Conservation (phyloP, 352 stramenopile genomes). For the Phytophthora aleatoria region DNA sequence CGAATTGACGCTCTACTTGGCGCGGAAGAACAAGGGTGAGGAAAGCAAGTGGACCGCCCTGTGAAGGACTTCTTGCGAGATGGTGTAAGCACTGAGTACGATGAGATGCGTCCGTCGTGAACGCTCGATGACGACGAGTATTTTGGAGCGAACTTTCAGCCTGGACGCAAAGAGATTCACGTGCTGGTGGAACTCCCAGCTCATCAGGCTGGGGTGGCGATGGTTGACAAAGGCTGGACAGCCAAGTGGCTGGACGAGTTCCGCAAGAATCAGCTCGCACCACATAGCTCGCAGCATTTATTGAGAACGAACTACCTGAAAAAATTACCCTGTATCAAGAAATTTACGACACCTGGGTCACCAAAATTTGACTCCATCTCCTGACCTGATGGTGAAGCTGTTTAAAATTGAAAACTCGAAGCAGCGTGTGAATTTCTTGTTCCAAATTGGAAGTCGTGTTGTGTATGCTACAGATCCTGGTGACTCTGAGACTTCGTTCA, state of each 20-base stretch:
- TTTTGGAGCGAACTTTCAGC: not conserved
- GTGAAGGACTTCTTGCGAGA: not conserved
- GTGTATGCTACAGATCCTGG: constrained; percentile 11
- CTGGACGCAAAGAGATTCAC: constrained; percentile 10
- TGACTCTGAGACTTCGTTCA: constrained; percentile 30
- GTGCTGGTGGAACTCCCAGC: constrained; percentile 11
- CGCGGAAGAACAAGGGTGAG: constrained; percentile 2
- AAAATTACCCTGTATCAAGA: not conserved
- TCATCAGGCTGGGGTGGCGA: not conserved
- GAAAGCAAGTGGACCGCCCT: not conserved
- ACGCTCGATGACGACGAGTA: not conserved
- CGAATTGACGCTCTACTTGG: constrained; percentile 4
- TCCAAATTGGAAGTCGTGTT: constrained; percentile 18
- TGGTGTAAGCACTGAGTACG: not conserved
- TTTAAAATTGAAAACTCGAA: constrained; percentile 26
- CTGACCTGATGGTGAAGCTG: constrained; percentile 30
- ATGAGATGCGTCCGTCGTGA: not conserved
- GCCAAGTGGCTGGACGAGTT: constrained; percentile 1
- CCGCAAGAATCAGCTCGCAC: constrained; percentile 1
- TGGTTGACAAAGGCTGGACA: constrained; percentile 1
- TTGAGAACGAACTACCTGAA: constrained; percentile 1
- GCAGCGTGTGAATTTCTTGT: constrained; percentile 28
- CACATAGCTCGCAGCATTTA: not conserved
- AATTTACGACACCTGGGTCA: constrained; percentile 2
- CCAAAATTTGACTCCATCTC: constrained; percentile 20